phyloP scores from a whole-genome alignment of 129 eudicot species.

The Saposhnikovia divaricata region DNA sequence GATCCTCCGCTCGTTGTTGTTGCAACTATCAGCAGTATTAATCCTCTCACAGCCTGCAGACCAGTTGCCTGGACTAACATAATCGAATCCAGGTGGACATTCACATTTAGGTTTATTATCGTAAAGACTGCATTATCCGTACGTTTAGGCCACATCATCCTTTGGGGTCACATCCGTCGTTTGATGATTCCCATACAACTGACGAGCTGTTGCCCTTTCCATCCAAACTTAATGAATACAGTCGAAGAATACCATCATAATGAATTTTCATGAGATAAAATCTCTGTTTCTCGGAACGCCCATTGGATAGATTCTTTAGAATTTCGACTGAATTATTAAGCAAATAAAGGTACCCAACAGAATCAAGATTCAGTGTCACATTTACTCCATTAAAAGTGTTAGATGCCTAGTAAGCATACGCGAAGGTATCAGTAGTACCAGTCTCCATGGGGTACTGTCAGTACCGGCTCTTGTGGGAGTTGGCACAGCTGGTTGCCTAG shows the following conservation, averaged over 20 bases:
- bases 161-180: background rate
- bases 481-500: too few species aligned
- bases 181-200: background rate
- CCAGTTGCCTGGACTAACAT: background rate
- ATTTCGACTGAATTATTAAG: background rate
- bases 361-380: conserved; percentile 9
- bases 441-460: conserved; percentile 5
- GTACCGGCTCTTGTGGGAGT: too few species aligned
- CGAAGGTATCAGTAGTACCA: background rate
- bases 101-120: background rate
- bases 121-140: background rate
- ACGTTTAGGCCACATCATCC: conserved; percentile 16
- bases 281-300: background rate
- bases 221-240: conserved; percentile 6
- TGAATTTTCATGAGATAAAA: background rate
- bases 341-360: conserved; percentile 12
- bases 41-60: conserved; percentile 23
- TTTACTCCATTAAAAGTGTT: background rate
- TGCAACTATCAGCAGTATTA: conserved; percentile 11
- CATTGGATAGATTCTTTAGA: background rate
- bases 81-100: conserved; percentile 11
- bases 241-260: conserved; percentile 8
- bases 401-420: background rate
- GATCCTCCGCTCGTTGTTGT: background rate
- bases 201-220: background rate